These are phyloP conservation scores for Logfia minima DNA, from an alignment of 129 eudicot species.

Conservation along the genomic window DNA sequence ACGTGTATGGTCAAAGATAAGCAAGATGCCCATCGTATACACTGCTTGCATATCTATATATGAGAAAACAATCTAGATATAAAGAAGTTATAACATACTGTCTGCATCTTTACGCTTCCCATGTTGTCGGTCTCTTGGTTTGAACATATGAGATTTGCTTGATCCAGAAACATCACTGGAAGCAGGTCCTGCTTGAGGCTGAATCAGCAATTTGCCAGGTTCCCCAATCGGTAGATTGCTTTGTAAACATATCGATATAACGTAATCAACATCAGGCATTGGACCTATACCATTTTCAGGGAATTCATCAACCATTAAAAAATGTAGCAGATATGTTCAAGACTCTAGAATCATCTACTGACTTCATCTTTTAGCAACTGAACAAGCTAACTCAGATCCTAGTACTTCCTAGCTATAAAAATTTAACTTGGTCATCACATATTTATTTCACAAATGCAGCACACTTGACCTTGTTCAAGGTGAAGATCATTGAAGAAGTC, in stretches of 20 bases:
- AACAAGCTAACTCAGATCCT: too few species aligned
- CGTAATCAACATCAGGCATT: constrained; percentile 83
- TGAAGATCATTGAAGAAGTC: not conserved
- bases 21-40: too few species aligned
- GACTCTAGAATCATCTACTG: not conserved
- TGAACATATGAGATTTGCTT: constrained; percentile 49
- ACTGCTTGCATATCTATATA: too few species aligned
- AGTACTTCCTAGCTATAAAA: too few species aligned
- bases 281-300: constrained; percentile 64
- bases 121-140: constrained; percentile 63
- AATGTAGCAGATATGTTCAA: constrained; percentile 1
- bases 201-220: constrained; percentile 38
- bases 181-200: constrained; percentile 49
- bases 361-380: not conserved
- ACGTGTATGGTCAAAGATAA: not conserved
- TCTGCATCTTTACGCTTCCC: constrained; percentile 70
- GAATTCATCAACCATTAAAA: constrained; percentile 13
- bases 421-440: not conserved
- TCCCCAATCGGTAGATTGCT: constrained; percentile 55
- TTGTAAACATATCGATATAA: constrained; percentile 81
- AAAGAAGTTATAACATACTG: constrained; percentile 49
- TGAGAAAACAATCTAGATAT: too few species aligned
- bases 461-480: constrained; percentile 12
- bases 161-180: constrained; percentile 77
- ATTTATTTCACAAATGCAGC: not conserved